phyloP scores from a whole-genome alignment of 179 eudicot genomes.

The Beta macrorhiza region DNA sequence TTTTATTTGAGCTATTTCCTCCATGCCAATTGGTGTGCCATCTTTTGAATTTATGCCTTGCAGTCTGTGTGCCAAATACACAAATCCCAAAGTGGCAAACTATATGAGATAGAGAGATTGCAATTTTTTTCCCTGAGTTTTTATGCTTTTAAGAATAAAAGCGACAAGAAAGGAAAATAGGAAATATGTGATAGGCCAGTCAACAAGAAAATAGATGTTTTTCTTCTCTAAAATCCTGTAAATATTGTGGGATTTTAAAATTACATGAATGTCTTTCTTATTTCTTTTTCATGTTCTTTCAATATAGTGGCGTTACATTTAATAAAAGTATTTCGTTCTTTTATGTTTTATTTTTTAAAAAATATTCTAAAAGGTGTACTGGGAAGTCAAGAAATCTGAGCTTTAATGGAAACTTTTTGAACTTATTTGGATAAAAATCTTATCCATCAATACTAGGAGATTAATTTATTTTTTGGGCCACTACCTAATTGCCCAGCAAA shows the following conservation, averaged over 20 bases:
- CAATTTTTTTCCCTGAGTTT: background rate
- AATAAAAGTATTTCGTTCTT: background rate
- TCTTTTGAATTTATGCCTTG: background rate
- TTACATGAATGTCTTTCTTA: background rate
- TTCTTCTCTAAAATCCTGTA: background rate
- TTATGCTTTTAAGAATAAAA: background rate
- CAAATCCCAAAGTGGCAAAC: background rate
- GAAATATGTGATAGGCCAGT: background rate
- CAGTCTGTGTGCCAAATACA: background rate
- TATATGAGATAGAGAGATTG: too few relatives aligned
- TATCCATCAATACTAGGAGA: background rate
- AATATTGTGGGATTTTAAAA: background rate
- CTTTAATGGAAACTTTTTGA: background rate
- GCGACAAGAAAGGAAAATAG: background rate
- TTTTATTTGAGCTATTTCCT: background rate
- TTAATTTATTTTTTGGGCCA: background rate
- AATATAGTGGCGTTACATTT: background rate
- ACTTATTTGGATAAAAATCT: background rate
- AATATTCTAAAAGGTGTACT: background rate
- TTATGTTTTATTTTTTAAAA: too few relatives aligned
- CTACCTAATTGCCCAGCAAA: background rate
- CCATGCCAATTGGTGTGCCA: background rate
- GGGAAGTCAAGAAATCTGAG: background rate
- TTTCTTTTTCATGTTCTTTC: background rate
- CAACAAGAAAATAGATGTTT: background rate